phyloP scores from a whole-genome alignment of 495 filamentous ascomycete species.

The Aspergillus leporis region DNA sequence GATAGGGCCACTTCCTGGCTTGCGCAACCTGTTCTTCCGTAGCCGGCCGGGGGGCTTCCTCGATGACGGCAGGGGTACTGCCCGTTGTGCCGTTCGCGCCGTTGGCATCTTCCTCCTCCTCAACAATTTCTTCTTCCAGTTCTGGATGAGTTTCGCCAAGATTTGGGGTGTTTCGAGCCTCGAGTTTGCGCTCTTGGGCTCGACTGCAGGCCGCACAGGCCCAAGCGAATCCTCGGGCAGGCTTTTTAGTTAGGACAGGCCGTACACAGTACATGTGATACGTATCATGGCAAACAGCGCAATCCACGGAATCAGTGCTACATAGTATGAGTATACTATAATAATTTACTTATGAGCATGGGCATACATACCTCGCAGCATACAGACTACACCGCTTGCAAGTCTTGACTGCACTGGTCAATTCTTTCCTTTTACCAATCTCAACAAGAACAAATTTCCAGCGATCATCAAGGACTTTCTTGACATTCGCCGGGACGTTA shows the following conservation, averaged over 20 bases:
- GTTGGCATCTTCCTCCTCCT: slow-evolving; percentile 68
- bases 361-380: slow-evolving; percentile 72
- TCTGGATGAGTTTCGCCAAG: slow-evolving; percentile 56
- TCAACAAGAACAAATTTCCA: slow-evolving; percentile 97
- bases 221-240: slow-evolving; percentile 97
- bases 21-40: slow-evolving; percentile 90
- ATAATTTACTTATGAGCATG: neutral
- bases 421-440: slow-evolving; percentile 85
- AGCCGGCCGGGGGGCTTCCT: slow-evolving; percentile 62
- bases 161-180: slow-evolving; percentile 83
- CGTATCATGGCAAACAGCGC: slow-evolving; percentile 88
- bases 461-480: slow-evolving; percentile 89
- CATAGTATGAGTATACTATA: slow-evolving; percentile 7
- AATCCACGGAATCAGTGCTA: slow-evolving; percentile 94
- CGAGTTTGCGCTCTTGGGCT: slow-evolving; percentile 87
- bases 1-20: slow-evolving; percentile 92
- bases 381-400: slow-evolving; percentile 90
- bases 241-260: slow-evolving; percentile 91
- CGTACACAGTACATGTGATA: slow-evolving; percentile 99
- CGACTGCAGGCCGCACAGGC: slow-evolving; percentile 94
- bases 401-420: slow-evolving; percentile 93
- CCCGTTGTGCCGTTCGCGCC: slow-evolving; percentile 52
- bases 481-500: slow-evolving; percentile 92
- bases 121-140: slow-evolving; percentile 74
- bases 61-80: slow-evolving; percentile 58